Percentiles rank a stretch among this genome's conserved stretches.
phyloP scores from a whole-genome alignment of 2,329 filamentous ascomycete species.

The Aspergillus unguis region DNA sequence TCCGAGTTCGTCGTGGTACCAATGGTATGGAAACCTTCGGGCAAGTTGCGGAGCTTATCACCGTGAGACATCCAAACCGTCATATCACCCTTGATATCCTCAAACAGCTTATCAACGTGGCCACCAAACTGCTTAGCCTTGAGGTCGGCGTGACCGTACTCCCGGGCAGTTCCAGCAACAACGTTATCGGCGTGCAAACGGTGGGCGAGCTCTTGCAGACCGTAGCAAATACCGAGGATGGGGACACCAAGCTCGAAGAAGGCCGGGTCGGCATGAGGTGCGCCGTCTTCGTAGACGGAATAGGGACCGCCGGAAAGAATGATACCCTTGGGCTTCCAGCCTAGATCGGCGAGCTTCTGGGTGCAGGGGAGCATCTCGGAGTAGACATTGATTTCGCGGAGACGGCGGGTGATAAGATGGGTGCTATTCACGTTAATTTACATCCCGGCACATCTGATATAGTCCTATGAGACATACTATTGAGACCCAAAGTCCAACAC shows the following conservation, averaged over 20 bases:
- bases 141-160: constrained; percentile 70
- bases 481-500: constrained; percentile 64
- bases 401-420: constrained; percentile 38
- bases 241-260: constrained; percentile 72
- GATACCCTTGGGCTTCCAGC: constrained; percentile 79
- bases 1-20: constrained; percentile 73
- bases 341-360: constrained; percentile 71
- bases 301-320: constrained; percentile 52
- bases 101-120: constrained; percentile 76
- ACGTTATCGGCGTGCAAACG: constrained; percentile 64
- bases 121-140: constrained; percentile 54
- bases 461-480: constrained; percentile 16
- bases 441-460: constrained; percentile 1
- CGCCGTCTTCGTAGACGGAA: constrained; percentile 76
- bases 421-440: constrained; percentile 10
- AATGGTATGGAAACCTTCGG: constrained; percentile 68
- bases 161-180: constrained; percentile 61
- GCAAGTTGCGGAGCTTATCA: constrained; percentile 76
- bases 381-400: constrained; percentile 77
- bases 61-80: constrained; percentile 85
- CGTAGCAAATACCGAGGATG: constrained; percentile 61
- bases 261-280: constrained; percentile 76
- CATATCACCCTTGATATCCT: constrained; percentile 66
- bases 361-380: constrained; percentile 86
- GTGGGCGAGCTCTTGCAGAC: constrained; percentile 70